phyloP scores from a whole-genome alignment of 2,329 filamentous ascomycete species.

The Akanthomyces dipterigenus region DNA sequence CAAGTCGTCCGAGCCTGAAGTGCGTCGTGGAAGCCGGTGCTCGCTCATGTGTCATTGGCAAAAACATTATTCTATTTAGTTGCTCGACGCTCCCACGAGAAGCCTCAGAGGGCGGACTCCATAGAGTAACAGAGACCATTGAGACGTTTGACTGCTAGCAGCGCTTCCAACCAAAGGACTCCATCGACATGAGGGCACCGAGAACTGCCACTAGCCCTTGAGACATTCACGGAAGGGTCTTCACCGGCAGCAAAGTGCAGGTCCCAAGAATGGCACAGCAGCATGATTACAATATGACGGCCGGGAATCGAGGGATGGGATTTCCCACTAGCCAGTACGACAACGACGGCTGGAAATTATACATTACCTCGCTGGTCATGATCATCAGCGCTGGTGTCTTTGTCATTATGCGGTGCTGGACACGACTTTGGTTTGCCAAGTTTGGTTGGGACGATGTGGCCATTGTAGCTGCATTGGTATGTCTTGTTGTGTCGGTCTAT shows the following conservation, averaged over 20 bases:
- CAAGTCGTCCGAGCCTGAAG: not conserved
- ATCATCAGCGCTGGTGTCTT: slow-evolving; percentile 29
- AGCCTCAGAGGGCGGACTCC: not conserved
- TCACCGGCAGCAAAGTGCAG: not conserved
- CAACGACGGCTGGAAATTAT: slow-evolving; percentile 28
- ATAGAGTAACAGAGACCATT: not conserved
- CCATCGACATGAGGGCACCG: not conserved
- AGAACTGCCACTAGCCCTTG: not conserved
- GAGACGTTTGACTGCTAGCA: not conserved
- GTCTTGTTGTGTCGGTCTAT: not conserved
- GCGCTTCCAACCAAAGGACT: not conserved
- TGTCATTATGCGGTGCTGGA: slow-evolving; percentile 27
- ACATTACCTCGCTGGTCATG: slow-evolving; percentile 27
- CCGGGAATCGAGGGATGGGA: slow-evolving; percentile 16
- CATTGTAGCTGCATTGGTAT: slow-evolving; percentile 29
- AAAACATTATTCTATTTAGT: not conserved
- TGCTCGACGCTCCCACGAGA: not conserved
- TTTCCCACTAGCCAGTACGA: slow-evolving; percentile 26
- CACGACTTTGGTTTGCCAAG: slow-evolving; percentile 26
- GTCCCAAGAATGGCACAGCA: not conserved
- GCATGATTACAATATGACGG: not conserved
- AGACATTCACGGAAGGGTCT: not conserved
- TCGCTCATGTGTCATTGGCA: not conserved
- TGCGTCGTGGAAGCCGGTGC: not conserved
- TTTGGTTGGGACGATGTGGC: slow-evolving; percentile 32